Percentiles rank a stretch among this genome's conserved stretches.
These are phyloP conservation scores for Heritiera littoralis DNA, from an alignment of 345 rosid genomes.

Conservation along the genomic window DNA sequence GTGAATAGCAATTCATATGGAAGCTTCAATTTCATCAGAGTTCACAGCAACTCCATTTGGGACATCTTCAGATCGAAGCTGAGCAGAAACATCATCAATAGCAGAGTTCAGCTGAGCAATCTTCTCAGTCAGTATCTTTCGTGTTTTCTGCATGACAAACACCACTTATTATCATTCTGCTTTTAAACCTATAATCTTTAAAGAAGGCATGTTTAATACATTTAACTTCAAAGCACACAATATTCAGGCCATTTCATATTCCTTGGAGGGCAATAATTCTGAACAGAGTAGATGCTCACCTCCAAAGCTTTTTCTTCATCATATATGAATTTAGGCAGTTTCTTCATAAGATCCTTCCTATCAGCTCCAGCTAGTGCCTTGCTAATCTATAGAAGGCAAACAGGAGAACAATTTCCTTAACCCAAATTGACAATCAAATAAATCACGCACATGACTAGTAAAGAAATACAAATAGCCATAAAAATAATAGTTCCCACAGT, in stretches of 20 bases:
- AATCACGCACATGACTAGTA: neutral
- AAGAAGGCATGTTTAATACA: neutral
- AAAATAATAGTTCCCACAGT: neutral
- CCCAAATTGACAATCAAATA: neutral
- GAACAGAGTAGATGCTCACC: conserved; percentile 42
- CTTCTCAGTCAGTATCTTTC: conserved; percentile 74
- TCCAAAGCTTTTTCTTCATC: conserved; percentile 95
- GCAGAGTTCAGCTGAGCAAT: conserved; percentile 88
- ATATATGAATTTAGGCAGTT: conserved; percentile 88
- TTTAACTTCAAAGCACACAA: neutral
- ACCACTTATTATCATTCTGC: conserved; percentile 7
- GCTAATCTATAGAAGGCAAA: conserved; percentile 58
- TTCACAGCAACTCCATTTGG: conserved; percentile 56
- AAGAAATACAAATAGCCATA: neutral
- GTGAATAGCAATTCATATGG: conserved; percentile 33
- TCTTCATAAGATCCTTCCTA: conserved; percentile 86
- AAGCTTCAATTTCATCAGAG: conserved; percentile 68
- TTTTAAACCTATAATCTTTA: neutral
- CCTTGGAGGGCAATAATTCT: neutral
- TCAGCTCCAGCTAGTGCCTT: conserved; percentile 78
- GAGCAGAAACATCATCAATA: conserved; percentile 78
- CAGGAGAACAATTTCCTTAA: conserved; percentile 16
- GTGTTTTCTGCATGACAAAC: conserved; percentile 61
- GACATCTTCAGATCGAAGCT: conserved; percentile 64
- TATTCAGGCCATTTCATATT: neutral